These are phyloP conservation scores for Penicillium bovifimosum DNA, from an alignment of 495 filamentous ascomycete species.

Conservation along the genomic window DNA sequence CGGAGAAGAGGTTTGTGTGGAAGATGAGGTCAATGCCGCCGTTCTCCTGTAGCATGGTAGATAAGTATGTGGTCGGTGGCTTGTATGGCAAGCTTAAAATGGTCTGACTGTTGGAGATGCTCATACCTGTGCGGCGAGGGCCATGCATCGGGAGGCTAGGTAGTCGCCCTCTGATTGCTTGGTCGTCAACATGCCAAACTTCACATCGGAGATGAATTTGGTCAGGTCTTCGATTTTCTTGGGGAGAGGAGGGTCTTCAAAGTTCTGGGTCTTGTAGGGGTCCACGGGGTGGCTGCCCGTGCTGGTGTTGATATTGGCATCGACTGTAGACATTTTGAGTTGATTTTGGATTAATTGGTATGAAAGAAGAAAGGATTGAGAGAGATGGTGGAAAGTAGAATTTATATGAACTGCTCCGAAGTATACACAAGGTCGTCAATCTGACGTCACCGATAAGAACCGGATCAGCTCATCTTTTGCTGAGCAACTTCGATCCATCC, in stretches of 20 bases:
- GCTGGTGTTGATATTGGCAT: constrained; percentile 51
- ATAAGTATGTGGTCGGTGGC: neutral
- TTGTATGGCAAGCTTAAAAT: neutral
- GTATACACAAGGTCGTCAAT: constrained; percentile 18
- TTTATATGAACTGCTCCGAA: constrained; percentile 3
- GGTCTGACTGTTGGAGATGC: neutral
- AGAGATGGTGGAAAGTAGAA: neutral
- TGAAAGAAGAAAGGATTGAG: neutral
- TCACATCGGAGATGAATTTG: constrained; percentile 60
- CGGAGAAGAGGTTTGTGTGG: constrained; percentile 88
- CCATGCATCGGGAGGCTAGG: constrained; percentile 83
- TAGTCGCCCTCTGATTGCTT: constrained; percentile 62
- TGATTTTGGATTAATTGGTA: neutral
- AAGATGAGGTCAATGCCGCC: constrained; percentile 84
- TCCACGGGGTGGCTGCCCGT: constrained; percentile 60
- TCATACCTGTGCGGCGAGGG: constrained; percentile 72
- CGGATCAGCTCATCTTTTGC: neutral
- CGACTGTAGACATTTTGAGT: constrained; percentile 26
- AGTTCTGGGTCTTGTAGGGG: constrained; percentile 76
- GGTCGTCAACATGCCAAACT: constrained; percentile 77
- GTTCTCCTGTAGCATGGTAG: constrained; percentile 50
- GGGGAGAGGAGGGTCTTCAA: constrained; percentile 53
- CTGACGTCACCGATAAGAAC: constrained; percentile 28
- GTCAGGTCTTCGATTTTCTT: constrained; percentile 75
- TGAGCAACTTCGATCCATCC: neutral